Conservation (phyloP, 352 stramenopile species). For the Phytopythium cucurbitacearum region DNA sequence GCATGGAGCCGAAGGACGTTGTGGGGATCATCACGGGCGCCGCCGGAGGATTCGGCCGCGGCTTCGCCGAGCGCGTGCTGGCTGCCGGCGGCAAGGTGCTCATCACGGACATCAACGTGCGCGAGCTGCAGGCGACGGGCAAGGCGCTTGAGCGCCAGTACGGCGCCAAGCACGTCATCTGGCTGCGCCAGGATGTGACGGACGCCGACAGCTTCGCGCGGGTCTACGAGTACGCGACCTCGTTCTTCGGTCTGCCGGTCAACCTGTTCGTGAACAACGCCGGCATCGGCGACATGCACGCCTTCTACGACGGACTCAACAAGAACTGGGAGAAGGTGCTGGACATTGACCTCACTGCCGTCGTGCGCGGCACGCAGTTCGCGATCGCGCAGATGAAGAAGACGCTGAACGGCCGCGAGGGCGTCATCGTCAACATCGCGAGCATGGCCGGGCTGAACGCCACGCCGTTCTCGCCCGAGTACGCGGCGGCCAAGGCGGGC, state of each 20-base stretch:
- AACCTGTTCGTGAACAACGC: slow-evolving; percentile 84
- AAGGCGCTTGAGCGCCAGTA: slow-evolving; percentile 50
- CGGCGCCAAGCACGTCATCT: slow-evolving; percentile 50
- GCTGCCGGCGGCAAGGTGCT: slow-evolving; percentile 46
- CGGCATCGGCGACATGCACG: slow-evolving; percentile 56
- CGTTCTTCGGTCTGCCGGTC: slow-evolving; percentile 52
- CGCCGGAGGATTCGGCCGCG: slow-evolving; percentile 57
- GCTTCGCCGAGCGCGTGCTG: slow-evolving; percentile 60
- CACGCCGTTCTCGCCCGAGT: slow-evolving; percentile 56
- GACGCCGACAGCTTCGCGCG: slow-evolving; percentile 57
- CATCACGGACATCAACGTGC: slow-evolving; percentile 73
- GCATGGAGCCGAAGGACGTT: slow-evolving; percentile 58
- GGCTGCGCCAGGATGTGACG: slow-evolving; percentile 67
- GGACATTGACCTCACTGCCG: slow-evolving; percentile 62
- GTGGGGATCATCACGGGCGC: slow-evolving; percentile 72
- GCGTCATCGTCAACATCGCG: slow-evolving; percentile 67
- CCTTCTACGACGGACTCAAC: slow-evolving; percentile 34
- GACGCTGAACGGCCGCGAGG: slow-evolving; percentile 51
- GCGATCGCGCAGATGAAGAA: slow-evolving; percentile 57
- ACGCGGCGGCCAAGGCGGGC: slow-evolving; percentile 67
- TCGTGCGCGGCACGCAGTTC: slow-evolving; percentile 67
- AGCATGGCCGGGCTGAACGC: slow-evolving; percentile 58
- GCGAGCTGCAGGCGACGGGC: slow-evolving; percentile 50
- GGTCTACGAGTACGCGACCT: slow-evolving; percentile 50
- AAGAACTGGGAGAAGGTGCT: slow-evolving; percentile 63